Evolutionary conservation across 192 early-diverging fungal genomes (phyloP), one percentile per base, ranked within the genome.

Genomic region (Backusella liffmaniae): DNA sequence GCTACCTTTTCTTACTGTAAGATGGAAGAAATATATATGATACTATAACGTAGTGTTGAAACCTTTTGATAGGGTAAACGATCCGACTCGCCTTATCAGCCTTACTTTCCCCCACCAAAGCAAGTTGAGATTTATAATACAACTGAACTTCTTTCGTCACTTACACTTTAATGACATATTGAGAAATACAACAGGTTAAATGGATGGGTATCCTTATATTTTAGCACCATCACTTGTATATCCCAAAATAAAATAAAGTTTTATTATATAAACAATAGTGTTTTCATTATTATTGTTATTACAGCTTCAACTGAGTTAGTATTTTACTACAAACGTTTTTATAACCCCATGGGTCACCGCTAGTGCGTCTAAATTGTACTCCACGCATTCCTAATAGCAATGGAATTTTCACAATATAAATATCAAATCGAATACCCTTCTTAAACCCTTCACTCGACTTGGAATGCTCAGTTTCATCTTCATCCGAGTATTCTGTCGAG

Each of bases 281-380:
- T 10, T 39, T 39, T 39, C 8, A 39, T 39, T 39, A 12, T 39
- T 39, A 39, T 39, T 13, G 42, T 10, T 53, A n/a, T 23, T 53
- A 53, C n/a, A 95, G 79, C 81, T 85, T 89, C 29, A 94, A 82
- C 56, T 84, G 80, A 68, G 79, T 84, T 72, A 96, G 82, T 51
- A 96, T 86, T 66, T 90, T 88, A 44, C 91, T 91, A 77, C 94
- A 95, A 34, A 94, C 79, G 39, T 93, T 87, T 85, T 96, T 96
- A 86, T 96, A 96, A 53, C 91, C 88, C 80, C 88, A 87, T 53
- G 88, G 84, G 7, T 87, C 80, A 41, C 94, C 94, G 12, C 84
- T 85, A 13, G 95, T 85, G 7, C 92, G 77, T 77, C 93, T 91
- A 86, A 96, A 95, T 70, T 91, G 89, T 67, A 96, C 76, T 26